These are phyloP conservation scores for Isabelozyma pseudorhagii DNA, from an alignment of 805 yeast species.

Conservation along the genomic window DNA sequence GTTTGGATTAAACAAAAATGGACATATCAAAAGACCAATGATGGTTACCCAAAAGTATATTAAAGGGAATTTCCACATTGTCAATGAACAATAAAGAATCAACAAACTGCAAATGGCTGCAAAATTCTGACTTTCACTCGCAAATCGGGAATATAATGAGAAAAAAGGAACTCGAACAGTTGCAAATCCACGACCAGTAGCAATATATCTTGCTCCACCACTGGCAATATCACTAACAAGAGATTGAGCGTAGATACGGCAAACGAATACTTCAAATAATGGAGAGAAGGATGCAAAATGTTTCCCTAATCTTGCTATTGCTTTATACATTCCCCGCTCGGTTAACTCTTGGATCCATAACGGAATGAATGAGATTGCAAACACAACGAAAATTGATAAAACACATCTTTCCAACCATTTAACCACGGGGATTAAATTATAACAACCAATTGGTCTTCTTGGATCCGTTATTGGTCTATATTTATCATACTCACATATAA, in stretches of 20 bases:
- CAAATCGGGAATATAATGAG: slow-evolving; percentile 71
- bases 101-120: slow-evolving; percentile 53
- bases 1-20: slow-evolving; percentile 74
- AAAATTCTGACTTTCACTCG: slow-evolving; percentile 61
- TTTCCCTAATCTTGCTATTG: slow-evolving; percentile 63
- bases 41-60: slow-evolving; percentile 74
- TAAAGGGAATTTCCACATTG: slow-evolving; percentile 60
- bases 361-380: slow-evolving; percentile 77
- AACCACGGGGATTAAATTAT: slow-evolving; percentile 68
- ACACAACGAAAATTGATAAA: slow-evolving; percentile 75
- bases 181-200: slow-evolving; percentile 86
- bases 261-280: slow-evolving; percentile 78
- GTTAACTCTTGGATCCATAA: slow-evolving; percentile 75
- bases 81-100: slow-evolving; percentile 53
- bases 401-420: slow-evolving; percentile 84
- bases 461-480: slow-evolving; percentile 67
- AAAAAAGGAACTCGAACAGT: slow-evolving; percentile 77
- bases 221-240: slow-evolving; percentile 67
- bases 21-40: slow-evolving; percentile 63
- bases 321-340: slow-evolving; percentile 79
- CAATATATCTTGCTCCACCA: slow-evolving; percentile 85
- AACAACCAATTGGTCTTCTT: slow-evolving; percentile 66
- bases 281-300: slow-evolving; percentile 74
- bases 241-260: slow-evolving; percentile 74
- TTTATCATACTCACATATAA: slow-evolving; percentile 64